Conservation (phyloP, 768 basidiomycete genomes). For the Collybia mongolica region DNA sequence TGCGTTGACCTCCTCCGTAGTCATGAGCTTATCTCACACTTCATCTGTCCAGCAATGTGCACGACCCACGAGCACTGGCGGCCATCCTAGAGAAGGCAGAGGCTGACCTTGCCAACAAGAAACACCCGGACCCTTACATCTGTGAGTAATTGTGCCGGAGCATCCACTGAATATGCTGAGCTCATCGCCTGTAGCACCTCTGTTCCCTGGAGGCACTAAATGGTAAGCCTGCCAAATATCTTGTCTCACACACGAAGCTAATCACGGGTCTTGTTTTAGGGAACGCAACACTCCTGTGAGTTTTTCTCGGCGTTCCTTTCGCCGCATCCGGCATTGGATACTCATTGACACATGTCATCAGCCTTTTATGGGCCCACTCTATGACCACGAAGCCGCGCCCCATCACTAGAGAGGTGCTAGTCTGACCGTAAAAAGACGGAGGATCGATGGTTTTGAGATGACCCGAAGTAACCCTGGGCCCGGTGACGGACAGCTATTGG, state of each 20-base stretch:
- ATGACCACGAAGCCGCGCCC: slow-evolving; percentile 55
- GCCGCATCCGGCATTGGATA: slow-evolving; percentile 3
- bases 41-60: slow-evolving; percentile 58
- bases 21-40: slow-evolving; percentile 1
- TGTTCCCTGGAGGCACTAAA: slow-evolving; percentile 91
- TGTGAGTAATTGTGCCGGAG: slow-evolving; percentile 50
- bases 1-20: slow-evolving; percentile 30
- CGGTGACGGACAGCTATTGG: too few species aligned
- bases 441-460: slow-evolving; percentile 1
- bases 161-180: slow-evolving; percentile 3
- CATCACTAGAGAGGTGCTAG: slow-evolving; percentile 27
- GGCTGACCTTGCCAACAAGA: slow-evolving; percentile 58
- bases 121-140: slow-evolving; percentile 93
- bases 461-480: neutral
- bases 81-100: slow-evolving; percentile 80
- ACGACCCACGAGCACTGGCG: slow-evolving; percentile 81
- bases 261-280: slow-evolving; percentile 36
- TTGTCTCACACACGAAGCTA: slow-evolving; percentile 11
- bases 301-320: slow-evolving; percentile 14
- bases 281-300: slow-evolving; percentile 82
- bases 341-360: slow-evolving; percentile 24
- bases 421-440: neutral
- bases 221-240: slow-evolving; percentile 57
- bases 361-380: slow-evolving; percentile 64
- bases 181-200: slow-evolving; percentile 51